Base-by-base conservation (phyloP, 2,329 filamentous ascomycete species). In the Lasiodiplodia sp. region DNA sequence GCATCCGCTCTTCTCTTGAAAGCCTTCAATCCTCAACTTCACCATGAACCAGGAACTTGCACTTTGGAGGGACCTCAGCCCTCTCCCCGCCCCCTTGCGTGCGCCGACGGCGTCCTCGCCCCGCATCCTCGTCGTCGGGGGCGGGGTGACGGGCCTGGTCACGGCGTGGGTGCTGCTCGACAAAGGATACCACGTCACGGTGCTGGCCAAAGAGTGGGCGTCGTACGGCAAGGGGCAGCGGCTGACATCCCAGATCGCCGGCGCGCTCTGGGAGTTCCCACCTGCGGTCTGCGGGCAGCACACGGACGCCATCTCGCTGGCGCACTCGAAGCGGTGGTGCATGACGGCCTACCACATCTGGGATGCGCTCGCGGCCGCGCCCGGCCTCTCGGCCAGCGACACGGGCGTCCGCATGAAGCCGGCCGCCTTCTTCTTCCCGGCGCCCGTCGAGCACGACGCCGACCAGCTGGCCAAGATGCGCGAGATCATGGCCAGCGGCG, bases 211-310 rank as follows among this genome's bases (percentile, higher is more conserved):
- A 58, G 76, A 81, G 49, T 84, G 82, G 82, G 81, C 78, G 37
- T 71, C 71, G 21, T 75, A 71, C 25, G 77, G 68, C 69, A 71
- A 75, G 21, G 72, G 76, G 38, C 72, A 79, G 38, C 81, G 82
- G 12, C 71, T 84, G 40, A 84, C 82, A 1, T 83, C 82, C 0
- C 82, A 84, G 70, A 82, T 84, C 64, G 82, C 82, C 1, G 83
- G 82, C 14, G 82, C 83, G 0, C 76, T 84, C 2, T 85, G 82
- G 83, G 82, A 85, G 69, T 82, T 76, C 64, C 82, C 82, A 31
- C 82, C 82, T 0, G 82, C 81, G 0, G 81, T 81, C 2, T 85
- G 83, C 69, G 83, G 82, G 3, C 76, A 78, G 38, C 81, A 84
- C 66, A 81, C 78, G 2, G 79, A 81, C 71, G 75, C 76, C 53